These are phyloP conservation scores for Termitomyces sp. DNA, from an alignment of 768 basidiomycete genomes.

Conservation along the genomic window DNA sequence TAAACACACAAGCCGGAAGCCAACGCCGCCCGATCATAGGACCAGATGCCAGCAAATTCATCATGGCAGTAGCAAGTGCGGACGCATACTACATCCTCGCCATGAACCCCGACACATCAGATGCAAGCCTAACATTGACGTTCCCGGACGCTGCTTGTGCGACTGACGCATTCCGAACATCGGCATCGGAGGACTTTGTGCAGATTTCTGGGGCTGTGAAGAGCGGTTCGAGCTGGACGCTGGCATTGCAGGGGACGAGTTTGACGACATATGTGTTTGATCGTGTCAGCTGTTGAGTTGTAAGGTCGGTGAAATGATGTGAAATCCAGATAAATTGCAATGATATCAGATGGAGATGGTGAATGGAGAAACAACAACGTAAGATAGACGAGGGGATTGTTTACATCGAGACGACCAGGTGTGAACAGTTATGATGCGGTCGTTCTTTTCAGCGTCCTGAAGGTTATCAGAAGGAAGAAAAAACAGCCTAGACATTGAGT, in stretches of 20 bases:
- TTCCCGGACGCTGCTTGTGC: conserved; percentile 30
- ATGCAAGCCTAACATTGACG: conserved; percentile 23
- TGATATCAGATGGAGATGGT: no score
- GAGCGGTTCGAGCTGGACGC: conserved; percentile 20
- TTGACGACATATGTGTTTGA: conserved; percentile 30
- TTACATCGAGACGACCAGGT: no score
- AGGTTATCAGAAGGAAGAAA: no score
- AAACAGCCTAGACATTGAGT: no score
- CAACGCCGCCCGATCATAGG: conserved; percentile 28
- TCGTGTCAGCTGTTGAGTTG: conserved; percentile 20
- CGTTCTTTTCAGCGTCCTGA: no score
- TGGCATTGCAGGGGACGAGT: conserved; percentile 26
- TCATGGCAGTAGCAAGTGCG: conserved; percentile 25
- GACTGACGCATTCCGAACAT: conserved; percentile 23
- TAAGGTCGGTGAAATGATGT: background rate
- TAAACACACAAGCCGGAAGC: conserved; percentile 24
- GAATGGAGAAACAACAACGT: no score
- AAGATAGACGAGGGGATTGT: no score
- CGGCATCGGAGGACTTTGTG: conserved; percentile 29
- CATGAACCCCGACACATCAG: conserved; percentile 27
- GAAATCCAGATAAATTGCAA: background rate
- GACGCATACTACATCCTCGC: conserved; percentile 25
- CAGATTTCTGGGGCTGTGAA: conserved; percentile 20
- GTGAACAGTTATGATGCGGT: no score
- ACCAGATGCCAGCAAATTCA: conserved; percentile 24